These are phyloP conservation scores for Colletotrichum sp. DNA, from an alignment of 2,329 filamentous ascomycete genomes.

Conservation along the genomic window DNA sequence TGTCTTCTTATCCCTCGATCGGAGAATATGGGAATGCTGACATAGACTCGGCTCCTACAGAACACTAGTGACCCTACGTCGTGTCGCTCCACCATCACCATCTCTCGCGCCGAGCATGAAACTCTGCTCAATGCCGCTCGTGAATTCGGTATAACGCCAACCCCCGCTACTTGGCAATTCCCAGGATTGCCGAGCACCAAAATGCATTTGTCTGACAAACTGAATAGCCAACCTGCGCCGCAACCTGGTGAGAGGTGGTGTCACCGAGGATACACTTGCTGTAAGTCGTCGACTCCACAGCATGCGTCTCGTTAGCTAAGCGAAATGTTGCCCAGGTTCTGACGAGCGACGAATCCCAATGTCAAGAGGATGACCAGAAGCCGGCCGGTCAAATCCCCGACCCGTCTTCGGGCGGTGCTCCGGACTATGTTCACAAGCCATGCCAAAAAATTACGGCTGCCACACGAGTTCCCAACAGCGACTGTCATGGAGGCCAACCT, in stretches of 20 bases:
- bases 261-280: conserved; percentile 50
- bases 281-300: conserved; percentile 35
- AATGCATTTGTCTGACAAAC: conserved; percentile 3
- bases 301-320: not conserved
- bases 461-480: not conserved
- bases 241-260: conserved; percentile 56
- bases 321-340: conserved; percentile 5
- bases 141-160: conserved; percentile 59
- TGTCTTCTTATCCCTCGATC: not conserved
- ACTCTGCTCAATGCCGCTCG: conserved; percentile 54
- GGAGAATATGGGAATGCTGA: not conserved
- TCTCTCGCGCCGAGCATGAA: conserved; percentile 67
- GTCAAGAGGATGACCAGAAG: conserved; percentile 6
- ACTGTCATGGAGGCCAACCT: not conserved
- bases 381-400: not conserved
- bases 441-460: not conserved
- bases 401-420: not conserved
- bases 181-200: not conserved
- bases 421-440: not conserved
- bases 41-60: conserved; percentile 1
- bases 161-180: not conserved
- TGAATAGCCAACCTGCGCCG: conserved; percentile 47
- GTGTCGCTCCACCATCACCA: conserved; percentile 48
- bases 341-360: conserved; percentile 20
- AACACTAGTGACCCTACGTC: conserved; percentile 20